Percentiles rank a stretch among this genome's conserved stretches.
Conservation (phyloP, 306 rosid genomes). For the Calophaca sinica region DNA sequence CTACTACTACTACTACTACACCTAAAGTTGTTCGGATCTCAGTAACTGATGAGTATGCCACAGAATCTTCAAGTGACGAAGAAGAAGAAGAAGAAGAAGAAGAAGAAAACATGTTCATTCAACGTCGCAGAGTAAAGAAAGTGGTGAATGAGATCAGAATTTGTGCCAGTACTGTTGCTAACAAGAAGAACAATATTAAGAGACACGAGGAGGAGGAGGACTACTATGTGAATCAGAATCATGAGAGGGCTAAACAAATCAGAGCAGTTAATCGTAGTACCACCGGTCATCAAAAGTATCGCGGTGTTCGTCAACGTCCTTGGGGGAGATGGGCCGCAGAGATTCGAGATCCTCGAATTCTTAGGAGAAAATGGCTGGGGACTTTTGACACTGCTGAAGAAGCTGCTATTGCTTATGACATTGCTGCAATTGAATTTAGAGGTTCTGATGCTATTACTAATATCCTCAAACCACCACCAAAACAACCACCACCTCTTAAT, state of each 20-base stretch:
- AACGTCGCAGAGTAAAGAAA: conserved; percentile 53
- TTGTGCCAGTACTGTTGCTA: not conserved
- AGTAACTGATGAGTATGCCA: conserved; percentile 67
- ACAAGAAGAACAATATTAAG: not conserved
- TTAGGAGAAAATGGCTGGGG: conserved; percentile 21
- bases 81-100: too few relatives aligned
- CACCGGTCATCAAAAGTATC: conserved; percentile 53
- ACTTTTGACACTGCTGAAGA: conserved; percentile 39
- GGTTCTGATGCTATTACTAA: conserved; percentile 72
- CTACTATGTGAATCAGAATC: too few relatives aligned
- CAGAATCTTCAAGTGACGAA: conserved; percentile 80
- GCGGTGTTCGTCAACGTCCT: conserved; percentile 80
- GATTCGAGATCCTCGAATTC: conserved; percentile 68
- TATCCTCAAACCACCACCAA: conserved; percentile 42
- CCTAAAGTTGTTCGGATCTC: conserved; percentile 58
- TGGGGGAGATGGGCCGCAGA: conserved; percentile 97
- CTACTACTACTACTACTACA: not conserved
- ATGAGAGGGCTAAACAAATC: conserved; percentile 23
- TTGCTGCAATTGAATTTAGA: conserved; percentile 56
- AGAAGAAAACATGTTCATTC: conserved; percentile 16
- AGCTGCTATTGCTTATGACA: conserved; percentile 61
- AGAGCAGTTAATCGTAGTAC: not conserved
- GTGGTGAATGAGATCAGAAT: conserved; percentile 59
- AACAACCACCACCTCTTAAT: not conserved
- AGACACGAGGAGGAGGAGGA: conserved; percentile 41